phyloP scores from a whole-genome alignment of 208 protist species.

The Naegleria lovaniensis region DNA sequence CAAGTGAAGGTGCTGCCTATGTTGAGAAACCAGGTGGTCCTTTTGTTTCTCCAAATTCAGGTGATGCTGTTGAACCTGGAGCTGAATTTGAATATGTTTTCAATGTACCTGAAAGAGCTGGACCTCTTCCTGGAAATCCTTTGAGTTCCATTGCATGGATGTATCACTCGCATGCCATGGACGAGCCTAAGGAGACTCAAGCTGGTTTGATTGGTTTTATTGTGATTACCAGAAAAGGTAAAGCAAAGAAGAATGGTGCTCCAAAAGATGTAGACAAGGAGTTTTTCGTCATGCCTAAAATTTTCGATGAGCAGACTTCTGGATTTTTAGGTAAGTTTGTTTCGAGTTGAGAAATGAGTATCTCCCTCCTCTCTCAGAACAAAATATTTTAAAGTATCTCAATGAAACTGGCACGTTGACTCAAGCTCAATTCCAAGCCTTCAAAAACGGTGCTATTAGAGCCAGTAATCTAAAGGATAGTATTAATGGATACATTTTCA shows the following conservation, averaged over 20 bases:
- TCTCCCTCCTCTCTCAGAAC: background rate
- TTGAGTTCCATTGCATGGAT: background rate
- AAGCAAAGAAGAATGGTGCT: background rate
- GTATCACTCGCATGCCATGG: background rate
- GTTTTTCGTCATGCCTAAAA: background rate
- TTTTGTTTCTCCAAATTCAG: background rate
- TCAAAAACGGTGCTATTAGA: background rate
- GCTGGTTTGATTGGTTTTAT: slow-evolving; percentile 3
- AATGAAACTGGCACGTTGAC: background rate
- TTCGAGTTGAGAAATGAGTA: too few species aligned
- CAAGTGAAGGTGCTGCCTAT: background rate
- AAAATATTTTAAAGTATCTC: background rate
- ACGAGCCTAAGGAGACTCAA: background rate
- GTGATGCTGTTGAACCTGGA: background rate
- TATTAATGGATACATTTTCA: background rate
- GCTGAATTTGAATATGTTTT: background rate
- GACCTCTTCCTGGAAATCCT: background rate
- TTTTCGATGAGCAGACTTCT: background rate
- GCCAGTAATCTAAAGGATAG: background rate
- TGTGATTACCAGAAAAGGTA: slow-evolving; percentile 4
- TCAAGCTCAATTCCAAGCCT: background rate
- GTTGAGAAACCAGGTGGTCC: background rate
- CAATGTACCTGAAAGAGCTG: background rate
- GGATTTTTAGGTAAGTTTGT: too few species aligned
- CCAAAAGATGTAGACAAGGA: background rate